Evolutionary conservation across 1,284 basidiomycete genomes (phyloP), one percentile per base, ranked within the genome.

Genomic region (Volvariella surrecta): DNA sequence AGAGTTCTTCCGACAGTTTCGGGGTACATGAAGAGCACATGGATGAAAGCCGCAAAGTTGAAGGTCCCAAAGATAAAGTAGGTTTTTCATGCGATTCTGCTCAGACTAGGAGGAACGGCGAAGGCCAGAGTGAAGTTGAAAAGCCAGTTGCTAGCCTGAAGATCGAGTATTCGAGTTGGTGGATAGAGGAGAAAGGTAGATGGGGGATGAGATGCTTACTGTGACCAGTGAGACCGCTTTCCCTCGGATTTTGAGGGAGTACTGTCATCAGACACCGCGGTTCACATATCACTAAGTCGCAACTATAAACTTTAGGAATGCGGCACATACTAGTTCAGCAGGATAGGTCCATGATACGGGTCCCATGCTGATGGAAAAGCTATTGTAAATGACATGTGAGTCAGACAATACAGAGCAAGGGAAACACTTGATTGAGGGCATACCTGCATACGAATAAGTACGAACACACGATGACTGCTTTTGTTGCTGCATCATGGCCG

Each of bases 11-110:
- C 76, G 17, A 79, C 79, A 10, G 83, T 87, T 63, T 87, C 81
- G 18, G 80, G 82, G 68, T 76, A 84, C 68, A 78, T 81, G 67
- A 85, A 85, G 54, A 78, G 63, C 45, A 87, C 65, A 51, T 86
- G 82, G 43, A 85, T 63, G 55, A 73, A 79, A 3, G 76, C 80
- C 0, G 75, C 74, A 45, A 82, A 79, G 67, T 85, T 85, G 74
- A 87, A 86, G 6, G 80, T 66, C 4, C 77, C 82, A 56, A 87
- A 87, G 59, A 87, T 79, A 61, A 85, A 85, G 63, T 87, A 80
- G 2, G 76, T 79, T 57, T 69, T 74, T 69, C 73, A 74, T 13
- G 71, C 73, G 42, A 79, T 77, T 44, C 46, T 60, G 20, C 65
- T 54, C 24, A 79, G 65, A 19, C 66, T 74, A 0, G 77, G 76